Percentiles rank a stretch among this genome's conserved stretches.
These are phyloP conservation scores for Alliaria petiolata DNA, from an alignment of 345 rosid species.

Conservation along the genomic window DNA sequence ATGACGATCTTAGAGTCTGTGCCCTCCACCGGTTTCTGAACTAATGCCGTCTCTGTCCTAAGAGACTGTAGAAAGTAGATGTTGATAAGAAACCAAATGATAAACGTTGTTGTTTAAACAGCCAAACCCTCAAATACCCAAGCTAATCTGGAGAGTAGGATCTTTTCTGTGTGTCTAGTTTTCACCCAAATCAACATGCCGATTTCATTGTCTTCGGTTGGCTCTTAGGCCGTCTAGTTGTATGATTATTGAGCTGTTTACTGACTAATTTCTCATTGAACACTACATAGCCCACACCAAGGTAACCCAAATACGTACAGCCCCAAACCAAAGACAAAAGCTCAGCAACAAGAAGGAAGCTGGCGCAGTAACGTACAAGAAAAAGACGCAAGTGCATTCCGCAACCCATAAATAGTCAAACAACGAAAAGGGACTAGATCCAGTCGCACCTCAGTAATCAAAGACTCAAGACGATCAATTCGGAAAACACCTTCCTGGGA, in stretches of 20 bases:
- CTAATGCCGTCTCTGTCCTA: constrained; percentile 65
- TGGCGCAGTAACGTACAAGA: background rate
- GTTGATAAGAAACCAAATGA: background rate
- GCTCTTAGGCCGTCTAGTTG: background rate
- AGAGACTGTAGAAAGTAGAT: constrained; percentile 53
- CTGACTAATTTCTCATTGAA: background rate
- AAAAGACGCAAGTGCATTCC: background rate
- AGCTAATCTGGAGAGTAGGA: background rate
- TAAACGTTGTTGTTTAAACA: background rate
- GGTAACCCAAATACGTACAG: background rate
- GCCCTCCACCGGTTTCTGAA: constrained; percentile 42
- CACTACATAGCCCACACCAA: background rate
- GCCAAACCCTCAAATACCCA: background rate
- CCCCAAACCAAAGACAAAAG: background rate
- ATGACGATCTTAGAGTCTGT: constrained; percentile 46
- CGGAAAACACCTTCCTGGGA: constrained; percentile 82
- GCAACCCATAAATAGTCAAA: background rate
- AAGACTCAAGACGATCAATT: constrained; percentile 90
- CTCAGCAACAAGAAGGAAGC: background rate
- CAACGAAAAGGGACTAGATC: background rate
- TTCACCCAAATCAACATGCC: background rate
- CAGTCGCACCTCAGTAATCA: constrained; percentile 69
- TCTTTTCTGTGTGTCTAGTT: background rate
- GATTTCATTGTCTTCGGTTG: background rate
- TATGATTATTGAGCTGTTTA: background rate